These are phyloP conservation scores for Madurella fahalii DNA, from an alignment of 2,329 filamentous ascomycete species.

Conservation along the genomic window DNA sequence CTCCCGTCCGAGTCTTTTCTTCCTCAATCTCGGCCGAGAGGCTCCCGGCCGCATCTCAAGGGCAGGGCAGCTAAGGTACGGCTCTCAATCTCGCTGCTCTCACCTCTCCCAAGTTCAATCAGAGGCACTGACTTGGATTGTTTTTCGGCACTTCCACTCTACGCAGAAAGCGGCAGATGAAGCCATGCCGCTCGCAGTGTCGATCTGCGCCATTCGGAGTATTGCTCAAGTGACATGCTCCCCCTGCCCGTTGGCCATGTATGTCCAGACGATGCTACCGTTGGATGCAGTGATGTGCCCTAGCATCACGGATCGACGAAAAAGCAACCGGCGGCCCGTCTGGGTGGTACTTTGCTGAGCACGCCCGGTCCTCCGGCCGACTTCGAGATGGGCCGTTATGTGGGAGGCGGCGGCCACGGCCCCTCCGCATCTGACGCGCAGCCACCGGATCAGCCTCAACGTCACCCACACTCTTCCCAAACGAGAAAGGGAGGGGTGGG, in stretches of 20 bases:
- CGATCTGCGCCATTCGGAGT: neutral
- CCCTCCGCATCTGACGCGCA: neutral
- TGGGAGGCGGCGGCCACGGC: neutral
- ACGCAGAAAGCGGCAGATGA: too few species aligned
- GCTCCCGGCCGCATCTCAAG: too few species aligned
- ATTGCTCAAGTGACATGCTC: neutral
- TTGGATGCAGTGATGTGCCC: neutral
- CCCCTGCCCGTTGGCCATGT: neutral
- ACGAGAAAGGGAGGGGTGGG: neutral
- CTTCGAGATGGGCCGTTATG: neutral
- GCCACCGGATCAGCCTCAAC: constrained; percentile 1
- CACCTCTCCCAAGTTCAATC: too few species aligned
- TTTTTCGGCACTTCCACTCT: too few species aligned
- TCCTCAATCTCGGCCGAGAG: too few species aligned
- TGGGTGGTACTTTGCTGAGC: too few species aligned
- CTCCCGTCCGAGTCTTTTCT: too few species aligned
- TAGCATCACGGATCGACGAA: neutral
- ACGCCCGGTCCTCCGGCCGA: neutral
- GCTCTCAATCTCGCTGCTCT: too few species aligned
- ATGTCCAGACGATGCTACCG: neutral
- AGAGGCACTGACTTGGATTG: too few species aligned
- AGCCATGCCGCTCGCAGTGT: neutral
- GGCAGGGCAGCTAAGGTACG: too few species aligned
- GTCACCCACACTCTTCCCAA: constrained; percentile 2
- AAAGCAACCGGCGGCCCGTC: neutral